Conservation (phyloP, 352 stramenopile genomes). For the Pythium sp. region DNA sequence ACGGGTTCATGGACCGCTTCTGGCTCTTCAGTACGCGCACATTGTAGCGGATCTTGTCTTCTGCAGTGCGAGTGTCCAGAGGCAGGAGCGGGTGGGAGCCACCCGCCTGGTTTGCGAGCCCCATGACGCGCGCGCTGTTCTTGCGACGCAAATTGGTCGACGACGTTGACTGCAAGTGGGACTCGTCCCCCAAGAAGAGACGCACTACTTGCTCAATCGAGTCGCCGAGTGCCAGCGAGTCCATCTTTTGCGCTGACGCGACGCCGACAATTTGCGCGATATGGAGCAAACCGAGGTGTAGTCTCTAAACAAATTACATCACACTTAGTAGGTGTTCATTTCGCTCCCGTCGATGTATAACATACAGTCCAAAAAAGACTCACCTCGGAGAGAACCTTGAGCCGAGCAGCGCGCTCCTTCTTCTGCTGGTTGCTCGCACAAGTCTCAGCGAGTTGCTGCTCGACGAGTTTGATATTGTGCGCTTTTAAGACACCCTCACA, state of each 20-base stretch:
- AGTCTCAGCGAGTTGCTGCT: conserved; percentile 60
- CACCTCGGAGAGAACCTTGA: conserved; percentile 64
- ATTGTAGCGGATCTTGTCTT: conserved; percentile 77
- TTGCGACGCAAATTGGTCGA: conserved; percentile 61
- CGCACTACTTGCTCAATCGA: conserved; percentile 78
- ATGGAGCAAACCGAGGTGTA: conserved; percentile 74
- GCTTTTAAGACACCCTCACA: conserved; percentile 25
- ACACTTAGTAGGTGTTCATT: neutral
- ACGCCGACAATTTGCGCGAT: conserved; percentile 77
- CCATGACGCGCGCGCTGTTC: conserved; percentile 64
- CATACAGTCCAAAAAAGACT: neutral
- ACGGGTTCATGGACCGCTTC: conserved; percentile 65
- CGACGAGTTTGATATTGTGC: conserved; percentile 61
- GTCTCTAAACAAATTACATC: conserved; percentile 28
- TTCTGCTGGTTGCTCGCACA: conserved; percentile 56
- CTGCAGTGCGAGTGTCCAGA: conserved; percentile 39
- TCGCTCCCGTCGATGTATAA: no score
- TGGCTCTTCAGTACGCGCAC: conserved; percentile 51
- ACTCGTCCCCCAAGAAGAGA: conserved; percentile 71
- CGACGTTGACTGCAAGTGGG: conserved; percentile 44
- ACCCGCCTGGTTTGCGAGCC: conserved; percentile 27
- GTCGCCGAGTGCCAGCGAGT: conserved; percentile 62
- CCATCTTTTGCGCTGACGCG: conserved; percentile 34
- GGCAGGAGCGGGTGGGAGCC: conserved; percentile 26
- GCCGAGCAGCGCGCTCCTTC: conserved; percentile 54